Evolutionary conservation across 768 basidiomycete species (phyloP), one percentile per base, ranked within the genome.

Genomic region (Boletellus ananas): DNA sequence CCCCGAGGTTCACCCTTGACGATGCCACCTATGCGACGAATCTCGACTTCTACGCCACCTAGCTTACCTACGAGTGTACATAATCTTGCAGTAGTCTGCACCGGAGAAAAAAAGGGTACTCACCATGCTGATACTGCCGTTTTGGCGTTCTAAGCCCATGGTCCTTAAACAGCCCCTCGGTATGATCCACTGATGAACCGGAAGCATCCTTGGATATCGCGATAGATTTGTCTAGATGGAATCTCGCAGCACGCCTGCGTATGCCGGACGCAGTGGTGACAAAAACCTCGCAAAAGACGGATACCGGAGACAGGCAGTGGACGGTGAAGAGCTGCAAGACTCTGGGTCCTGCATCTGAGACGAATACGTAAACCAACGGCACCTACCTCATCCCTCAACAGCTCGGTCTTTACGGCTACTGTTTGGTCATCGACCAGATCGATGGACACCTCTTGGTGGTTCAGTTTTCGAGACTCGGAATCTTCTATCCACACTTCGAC

Each of bases 401-500:
- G 38, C 27, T 47, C 33, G 2, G 34, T 45, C 33, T 43, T 60
- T n/a, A 12, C 45, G 13, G 50, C 45, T 8, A 59, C 34, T 3
- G 54, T 47, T 36, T 34, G 36, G 45, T 53, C 51, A 37, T 57
- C 50, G 16, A 60, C 25, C 10, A 60, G 25, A 42, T 48, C 36
- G 35, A 60, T 47, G 13, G 47, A 33, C 7, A 52, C 23, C 4
- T 36, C 42, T 13, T 37, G 47, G 17, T 46, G 29, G 21, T 20
- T 14, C 23, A 60, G 17, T 29, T 41, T 60, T 7, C 34, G 42
- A n/a, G 45, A 3, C 18, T 43, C n/a, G 10, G 55, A 50, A 27
- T 57, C 58, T 33, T 60, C 55, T 18, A 57, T 36, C 59, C 58
- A 60, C 20, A 49, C 48, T 31, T 59, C 58, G 35, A 59, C 43